Evolutionary conservation across 495 filamentous ascomycete genomes (phyloP).

Genomic region (Aspergillus funiculosus): DNA sequence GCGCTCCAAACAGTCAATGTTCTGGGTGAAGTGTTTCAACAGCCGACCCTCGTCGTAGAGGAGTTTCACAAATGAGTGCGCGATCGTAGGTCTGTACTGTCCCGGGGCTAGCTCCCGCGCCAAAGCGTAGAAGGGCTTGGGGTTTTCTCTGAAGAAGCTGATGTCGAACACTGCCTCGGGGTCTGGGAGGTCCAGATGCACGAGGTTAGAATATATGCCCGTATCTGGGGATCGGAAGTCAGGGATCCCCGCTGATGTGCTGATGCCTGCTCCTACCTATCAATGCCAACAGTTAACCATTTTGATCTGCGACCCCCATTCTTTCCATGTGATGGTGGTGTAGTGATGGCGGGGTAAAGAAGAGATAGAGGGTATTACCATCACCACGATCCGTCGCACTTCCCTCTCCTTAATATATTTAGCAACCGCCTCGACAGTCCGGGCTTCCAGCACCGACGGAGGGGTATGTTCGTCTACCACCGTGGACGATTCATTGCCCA

Average conservation of each 20-base stretch:
- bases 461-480: conserved; percentile 57
- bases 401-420: conserved; percentile 64
- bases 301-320: not conserved
- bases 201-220: conserved; percentile 85
- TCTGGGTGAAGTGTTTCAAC: conserved; percentile 88
- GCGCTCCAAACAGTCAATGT: conserved; percentile 92
- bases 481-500: conserved; percentile 67
- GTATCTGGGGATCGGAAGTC: conserved; percentile 83
- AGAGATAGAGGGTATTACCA: conserved; percentile 41
- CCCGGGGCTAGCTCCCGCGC: conserved; percentile 90
- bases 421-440: conserved; percentile 66
- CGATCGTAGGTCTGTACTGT: conserved; percentile 78
- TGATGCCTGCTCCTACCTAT: conserved; percentile 51
- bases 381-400: conserved; percentile 68
- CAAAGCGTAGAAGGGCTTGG: conserved; percentile 83
- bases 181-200: conserved; percentile 74
- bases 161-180: conserved; percentile 79
- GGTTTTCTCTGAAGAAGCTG: conserved; percentile 74
- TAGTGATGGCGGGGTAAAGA: conserved; percentile 2
- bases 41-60: conserved; percentile 72
- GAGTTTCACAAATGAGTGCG: conserved; percentile 71
- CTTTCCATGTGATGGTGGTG: not conserved
- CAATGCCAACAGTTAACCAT: not conserved
- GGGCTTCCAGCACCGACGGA: conserved; percentile 57
- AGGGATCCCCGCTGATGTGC: conserved; percentile 81